Evolutionary conservation across 768 basidiomycete genomes (phyloP).

Genomic region (Gymnopilus dilepis): DNA sequence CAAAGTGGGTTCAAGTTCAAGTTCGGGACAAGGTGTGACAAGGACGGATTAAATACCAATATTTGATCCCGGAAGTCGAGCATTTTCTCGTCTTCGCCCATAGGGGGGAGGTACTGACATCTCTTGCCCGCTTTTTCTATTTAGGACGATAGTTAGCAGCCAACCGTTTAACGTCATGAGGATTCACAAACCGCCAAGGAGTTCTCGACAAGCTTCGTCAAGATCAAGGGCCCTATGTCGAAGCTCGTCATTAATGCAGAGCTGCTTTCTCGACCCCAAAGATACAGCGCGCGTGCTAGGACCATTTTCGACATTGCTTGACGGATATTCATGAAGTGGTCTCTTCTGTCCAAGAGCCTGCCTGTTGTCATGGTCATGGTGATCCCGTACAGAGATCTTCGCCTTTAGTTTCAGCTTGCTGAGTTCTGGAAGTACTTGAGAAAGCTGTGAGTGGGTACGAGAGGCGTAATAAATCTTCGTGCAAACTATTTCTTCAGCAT

Average conservation of each 20-base stretch:
- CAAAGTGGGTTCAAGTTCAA: not conserved
- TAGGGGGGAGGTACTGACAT: constrained; percentile 77
- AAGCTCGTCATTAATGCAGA: constrained; percentile 90
- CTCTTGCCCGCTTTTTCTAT: constrained; percentile 68
- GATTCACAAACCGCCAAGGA: constrained; percentile 63
- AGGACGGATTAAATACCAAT: constrained; percentile 54
- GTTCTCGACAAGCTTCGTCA: constrained; percentile 87
- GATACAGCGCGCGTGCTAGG: constrained; percentile 68
- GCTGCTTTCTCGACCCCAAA: constrained; percentile 86
- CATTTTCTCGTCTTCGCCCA: constrained; percentile 72
- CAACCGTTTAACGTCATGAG: too few species aligned
- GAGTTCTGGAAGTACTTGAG: constrained; percentile 89
- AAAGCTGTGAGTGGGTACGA: constrained; percentile 93
- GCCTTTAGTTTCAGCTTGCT: constrained; percentile 62
- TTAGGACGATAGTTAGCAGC: constrained; percentile 1
- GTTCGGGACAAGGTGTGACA: not conserved
- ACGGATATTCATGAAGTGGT: constrained; percentile 15
- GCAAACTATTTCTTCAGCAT: constrained; percentile 59
- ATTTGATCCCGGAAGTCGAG: constrained; percentile 88
- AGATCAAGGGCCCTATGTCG: constrained; percentile 67
- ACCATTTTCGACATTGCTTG: constrained; percentile 30
- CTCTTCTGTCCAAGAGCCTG: constrained; percentile 31
- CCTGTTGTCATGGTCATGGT: constrained; percentile 29
- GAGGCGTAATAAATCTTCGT: constrained; percentile 94
- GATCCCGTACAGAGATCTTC: constrained; percentile 30